Evolutionary conservation across 2,329 filamentous ascomycete genomes (phyloP).

Genomic region (Aspergillus neotritici): DNA sequence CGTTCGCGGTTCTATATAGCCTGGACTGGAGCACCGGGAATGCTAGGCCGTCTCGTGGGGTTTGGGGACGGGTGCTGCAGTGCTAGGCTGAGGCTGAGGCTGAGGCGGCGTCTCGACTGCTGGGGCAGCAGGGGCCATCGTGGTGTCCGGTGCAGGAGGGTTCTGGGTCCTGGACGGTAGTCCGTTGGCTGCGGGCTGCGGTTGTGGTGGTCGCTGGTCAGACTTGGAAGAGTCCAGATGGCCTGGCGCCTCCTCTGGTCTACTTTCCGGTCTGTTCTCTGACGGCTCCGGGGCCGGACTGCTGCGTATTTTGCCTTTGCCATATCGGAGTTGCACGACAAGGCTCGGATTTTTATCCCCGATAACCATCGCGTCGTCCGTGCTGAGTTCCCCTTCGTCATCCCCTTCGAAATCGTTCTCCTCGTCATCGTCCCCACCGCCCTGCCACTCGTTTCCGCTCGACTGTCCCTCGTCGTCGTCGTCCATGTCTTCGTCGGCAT

Average conservation of each 20-base stretch:
- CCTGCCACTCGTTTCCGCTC: constrained; percentile 63
- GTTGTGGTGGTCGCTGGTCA: constrained; percentile 4
- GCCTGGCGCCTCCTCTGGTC: constrained; percentile 10
- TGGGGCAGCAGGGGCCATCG: neutral
- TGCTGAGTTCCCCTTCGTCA: constrained; percentile 39
- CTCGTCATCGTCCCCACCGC: constrained; percentile 70
- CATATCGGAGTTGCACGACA: constrained; percentile 64
- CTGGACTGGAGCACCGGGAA: neutral
- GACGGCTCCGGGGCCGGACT: constrained; percentile 16
- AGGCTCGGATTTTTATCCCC: constrained; percentile 54
- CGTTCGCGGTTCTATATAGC: neutral
- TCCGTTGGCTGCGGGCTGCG: constrained; percentile 4
- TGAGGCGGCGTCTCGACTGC: neutral
- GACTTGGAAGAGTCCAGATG: neutral
- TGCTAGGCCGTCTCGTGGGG: neutral
- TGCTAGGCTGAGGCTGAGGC: neutral
- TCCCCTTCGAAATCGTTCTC: constrained; percentile 60
- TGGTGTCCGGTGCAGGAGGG: neutral
- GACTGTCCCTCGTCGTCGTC: constrained; percentile 59
- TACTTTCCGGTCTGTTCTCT: constrained; percentile 4
- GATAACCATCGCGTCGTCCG: constrained; percentile 42
- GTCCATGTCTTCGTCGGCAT: constrained; percentile 58
- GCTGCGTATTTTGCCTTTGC: constrained; percentile 24
- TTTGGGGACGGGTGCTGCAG: neutral
- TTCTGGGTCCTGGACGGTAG: neutral